Percentiles rank a stretch among this genome's conserved stretches.
Conservation (phyloP, 768 basidiomycete species). For the Coprinopsis sp. region DNA sequence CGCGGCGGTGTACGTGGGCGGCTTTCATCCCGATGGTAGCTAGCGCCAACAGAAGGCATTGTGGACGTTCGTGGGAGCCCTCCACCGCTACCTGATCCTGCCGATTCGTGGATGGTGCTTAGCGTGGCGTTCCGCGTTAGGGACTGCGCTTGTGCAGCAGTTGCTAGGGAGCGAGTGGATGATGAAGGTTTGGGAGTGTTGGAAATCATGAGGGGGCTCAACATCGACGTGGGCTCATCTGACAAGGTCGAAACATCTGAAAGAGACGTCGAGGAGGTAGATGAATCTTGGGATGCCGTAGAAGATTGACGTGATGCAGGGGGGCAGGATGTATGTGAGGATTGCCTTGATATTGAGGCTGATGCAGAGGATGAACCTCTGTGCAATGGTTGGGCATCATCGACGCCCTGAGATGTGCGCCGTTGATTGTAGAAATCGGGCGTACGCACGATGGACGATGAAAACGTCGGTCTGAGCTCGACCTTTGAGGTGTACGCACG, state of each 20-base stretch:
- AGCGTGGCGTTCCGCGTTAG: constrained; percentile 33
- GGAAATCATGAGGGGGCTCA: constrained; percentile 40
- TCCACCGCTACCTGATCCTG: no score
- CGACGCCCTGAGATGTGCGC: constrained; percentile 9
- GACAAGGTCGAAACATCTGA: constrained; percentile 28
- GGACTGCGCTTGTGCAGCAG: constrained; percentile 11
- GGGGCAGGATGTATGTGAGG: constrained; percentile 24
- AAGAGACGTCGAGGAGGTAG: constrained; percentile 19
- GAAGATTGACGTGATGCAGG: constrained; percentile 8
- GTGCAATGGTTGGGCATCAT: constrained; percentile 18
- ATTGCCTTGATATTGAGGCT: constrained; percentile 9
- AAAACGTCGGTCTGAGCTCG: constrained; percentile 65
- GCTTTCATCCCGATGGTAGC: no score
- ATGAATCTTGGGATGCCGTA: constrained; percentile 16
- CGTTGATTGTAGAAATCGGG: constrained; percentile 51
- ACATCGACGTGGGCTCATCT: constrained; percentile 41
- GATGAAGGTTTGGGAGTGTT: constrained; percentile 28
- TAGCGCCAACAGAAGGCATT: no score
- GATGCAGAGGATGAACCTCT: constrained; percentile 12
- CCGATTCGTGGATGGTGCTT: constrained; percentile 35
- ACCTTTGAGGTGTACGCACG: constrained; percentile 46
- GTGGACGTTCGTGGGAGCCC: no score
- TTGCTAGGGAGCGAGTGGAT: constrained; percentile 14
- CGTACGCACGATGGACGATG: constrained; percentile 62
- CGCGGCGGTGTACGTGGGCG: no score